Conservation (phyloP, 345 rosid species). For the Laguncularia racemosa region DNA sequence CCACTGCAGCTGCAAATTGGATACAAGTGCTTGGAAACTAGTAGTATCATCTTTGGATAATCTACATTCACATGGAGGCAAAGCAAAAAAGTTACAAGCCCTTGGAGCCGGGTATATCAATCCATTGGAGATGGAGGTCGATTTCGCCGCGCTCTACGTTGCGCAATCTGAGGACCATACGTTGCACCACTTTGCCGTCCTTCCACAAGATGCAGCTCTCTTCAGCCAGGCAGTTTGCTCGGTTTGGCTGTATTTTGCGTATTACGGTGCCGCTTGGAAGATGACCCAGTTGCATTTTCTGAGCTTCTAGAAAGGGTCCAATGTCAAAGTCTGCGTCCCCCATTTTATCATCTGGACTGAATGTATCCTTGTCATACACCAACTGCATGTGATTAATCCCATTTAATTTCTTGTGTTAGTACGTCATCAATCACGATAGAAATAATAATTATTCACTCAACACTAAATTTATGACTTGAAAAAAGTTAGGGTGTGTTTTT, state of each 20-base stretch:
- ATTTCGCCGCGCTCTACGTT: constrained; percentile 41
- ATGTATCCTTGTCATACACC: constrained; percentile 59
- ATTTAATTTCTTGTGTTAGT: too few relatives aligned
- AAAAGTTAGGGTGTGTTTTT: too few relatives aligned
- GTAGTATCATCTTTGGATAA: too few relatives aligned
- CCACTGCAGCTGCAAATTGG: too few relatives aligned
- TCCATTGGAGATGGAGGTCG: constrained; percentile 34
- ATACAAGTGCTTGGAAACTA: too few relatives aligned
- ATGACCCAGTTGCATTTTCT: constrained; percentile 32
- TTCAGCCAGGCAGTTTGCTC: constrained; percentile 29
- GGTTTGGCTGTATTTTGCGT: constrained; percentile 13
- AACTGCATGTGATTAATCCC: constrained; percentile 19
- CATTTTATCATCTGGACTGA: constrained; percentile 77
- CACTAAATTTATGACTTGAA: too few relatives aligned
- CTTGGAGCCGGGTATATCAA: constrained; percentile 7
- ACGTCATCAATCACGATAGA: too few relatives aligned
- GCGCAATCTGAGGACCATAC: constrained; percentile 24
- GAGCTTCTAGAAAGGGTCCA: constrained; percentile 33
- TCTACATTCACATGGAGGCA: too few relatives aligned
- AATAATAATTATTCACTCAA: too few relatives aligned
- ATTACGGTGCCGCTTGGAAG: constrained; percentile 26
- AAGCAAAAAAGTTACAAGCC: too few relatives aligned
- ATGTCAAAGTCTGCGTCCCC: constrained; percentile 73
- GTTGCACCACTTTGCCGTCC: constrained; percentile 20
- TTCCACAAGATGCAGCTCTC: constrained; percentile 19